A percentile compares a stretch with the other conserved stretches of the same genome.
Evolutionary conservation across 2,329 filamentous ascomycete species (phyloP).

Genomic region (Fusarium torulosum): DNA sequence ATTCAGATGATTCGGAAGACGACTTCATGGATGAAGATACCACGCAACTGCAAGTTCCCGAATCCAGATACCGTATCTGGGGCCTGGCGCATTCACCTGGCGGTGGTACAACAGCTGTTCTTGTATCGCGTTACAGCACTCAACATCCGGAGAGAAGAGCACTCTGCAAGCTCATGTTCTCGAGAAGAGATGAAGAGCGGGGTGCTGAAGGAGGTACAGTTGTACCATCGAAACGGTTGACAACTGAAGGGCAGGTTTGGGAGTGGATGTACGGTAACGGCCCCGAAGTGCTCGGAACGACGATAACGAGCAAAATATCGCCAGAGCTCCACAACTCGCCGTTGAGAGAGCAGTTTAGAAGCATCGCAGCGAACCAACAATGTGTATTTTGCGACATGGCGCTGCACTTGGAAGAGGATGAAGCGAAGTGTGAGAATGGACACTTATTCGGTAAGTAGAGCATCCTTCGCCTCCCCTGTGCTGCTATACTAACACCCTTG

Average conservation of each 20-base stretch:
- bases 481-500: constrained; percentile 5
- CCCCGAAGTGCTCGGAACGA: constrained; percentile 59
- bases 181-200: constrained; percentile 45
- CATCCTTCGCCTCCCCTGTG: not conserved
- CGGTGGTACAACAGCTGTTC: constrained; percentile 63
- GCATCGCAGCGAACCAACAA: constrained; percentile 52
- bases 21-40: constrained; percentile 51
- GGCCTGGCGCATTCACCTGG: constrained; percentile 66
- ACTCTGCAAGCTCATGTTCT: constrained; percentile 55
- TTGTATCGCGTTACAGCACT: constrained; percentile 63
- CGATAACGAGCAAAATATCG: constrained; percentile 38
- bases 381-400: constrained; percentile 63
- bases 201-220: constrained; percentile 5
- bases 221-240: constrained; percentile 29
- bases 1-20: constrained; percentile 51
- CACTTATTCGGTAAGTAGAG: constrained; percentile 57
- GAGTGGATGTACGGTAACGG: constrained; percentile 71
- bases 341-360: constrained; percentile 56
- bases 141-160: constrained; percentile 61
- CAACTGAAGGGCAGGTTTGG: constrained; percentile 68
- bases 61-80: constrained; percentile 66
- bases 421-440: constrained; percentile 56
- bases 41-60: constrained; percentile 59
- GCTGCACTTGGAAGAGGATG: constrained; percentile 51
- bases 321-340: constrained; percentile 37